Evolutionary conservation across 1,139 yeast genomes (phyloP), one percentile per base, ranked within the genome.

Genomic region (Taphrina communis): DNA sequence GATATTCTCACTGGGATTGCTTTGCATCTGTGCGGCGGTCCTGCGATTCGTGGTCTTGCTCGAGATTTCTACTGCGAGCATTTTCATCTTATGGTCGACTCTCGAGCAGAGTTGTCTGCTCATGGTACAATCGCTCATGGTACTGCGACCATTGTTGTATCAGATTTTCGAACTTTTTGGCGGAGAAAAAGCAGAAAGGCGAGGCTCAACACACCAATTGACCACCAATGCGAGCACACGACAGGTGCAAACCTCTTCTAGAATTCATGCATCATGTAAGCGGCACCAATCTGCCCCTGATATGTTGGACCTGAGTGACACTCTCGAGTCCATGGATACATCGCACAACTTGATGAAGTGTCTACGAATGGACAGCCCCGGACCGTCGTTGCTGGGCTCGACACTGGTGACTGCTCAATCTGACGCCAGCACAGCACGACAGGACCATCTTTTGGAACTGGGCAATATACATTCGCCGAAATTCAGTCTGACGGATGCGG

Each of bases 31-130:
- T 14, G 46, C 50, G 7, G 46, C 60, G 11, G 21, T 36, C 36
- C 35, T 38, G 17, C 1, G 60, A 39, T 56, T 48, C 38, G 19
- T 56, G 9, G 50, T 41, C n/a, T 31, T 56, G 50, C 38, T 39
- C 12, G 41, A 39, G n/a, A 38, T 38, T 8, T 21, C 60, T 1
- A 56, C 60, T 7, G 60, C 46, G 6, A 41, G 41, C 41, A 36
- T 21, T 4, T 41, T 39, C 50, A 38, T 56, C 50, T 56, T 56
- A 12, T 56, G 60, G 60, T 19, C 46, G 38, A 41, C 25, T 7
- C 36, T 56, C 50, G 60, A 56, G 36, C 60, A 56, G 50, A 41
- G 60, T 17, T 39, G 60, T 39, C 46, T 56, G 35, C 14, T 56
- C 25, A 41, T 56, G 6, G 60, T 41, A 7, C 60, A 56, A 11